phyloP scores from a whole-genome alignment of 2,329 filamentous ascomycete genomes.

The Diaporthe sp. region DNA sequence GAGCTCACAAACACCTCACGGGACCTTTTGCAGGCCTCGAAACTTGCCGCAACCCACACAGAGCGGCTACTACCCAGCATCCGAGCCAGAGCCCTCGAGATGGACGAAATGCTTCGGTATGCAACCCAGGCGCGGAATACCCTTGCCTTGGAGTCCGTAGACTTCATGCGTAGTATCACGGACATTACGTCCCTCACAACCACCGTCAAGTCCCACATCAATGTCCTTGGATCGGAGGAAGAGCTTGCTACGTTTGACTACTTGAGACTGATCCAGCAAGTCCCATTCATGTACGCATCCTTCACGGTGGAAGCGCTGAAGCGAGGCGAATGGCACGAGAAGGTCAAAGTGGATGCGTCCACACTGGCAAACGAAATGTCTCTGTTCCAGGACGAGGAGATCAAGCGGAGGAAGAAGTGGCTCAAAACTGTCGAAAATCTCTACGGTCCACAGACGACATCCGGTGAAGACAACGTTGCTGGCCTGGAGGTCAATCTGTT shows the following conservation, averaged over 20 bases:
- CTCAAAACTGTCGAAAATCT: conserved; percentile 85
- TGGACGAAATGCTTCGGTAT: conserved; percentile 72
- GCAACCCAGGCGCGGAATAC: conserved; percentile 77
- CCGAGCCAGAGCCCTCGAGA: conserved; percentile 68
- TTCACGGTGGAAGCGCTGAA: conserved; percentile 88
- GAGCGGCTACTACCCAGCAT: conserved; percentile 73
- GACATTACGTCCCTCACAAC: conserved; percentile 83
- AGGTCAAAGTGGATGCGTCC: conserved; percentile 88
- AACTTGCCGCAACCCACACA: conserved; percentile 74
- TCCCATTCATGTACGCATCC: conserved; percentile 92
- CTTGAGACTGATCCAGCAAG: conserved; percentile 82
- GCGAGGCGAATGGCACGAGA: conserved; percentile 91
- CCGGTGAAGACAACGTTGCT: conserved; percentile 77
- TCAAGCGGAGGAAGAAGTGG: conserved; percentile 91
- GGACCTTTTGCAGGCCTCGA: conserved; percentile 73
- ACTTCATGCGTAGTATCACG: conserved; percentile 87
- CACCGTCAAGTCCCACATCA: conserved; percentile 79
- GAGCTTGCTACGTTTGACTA: conserved; percentile 86
- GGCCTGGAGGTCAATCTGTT: conserved; percentile 89
- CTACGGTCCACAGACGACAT: conserved; percentile 73
- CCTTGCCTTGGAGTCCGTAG: conserved; percentile 75
- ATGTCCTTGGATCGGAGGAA: conserved; percentile 79
- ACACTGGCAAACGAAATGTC: conserved; percentile 94
- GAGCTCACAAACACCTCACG: conserved; percentile 75
- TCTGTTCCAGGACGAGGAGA: conserved; percentile 91